Evolutionary conservation across 179 eudicot genomes (phyloP), one percentile per base, ranked within the genome.

Genomic region (Amaranthus tricolor): DNA sequence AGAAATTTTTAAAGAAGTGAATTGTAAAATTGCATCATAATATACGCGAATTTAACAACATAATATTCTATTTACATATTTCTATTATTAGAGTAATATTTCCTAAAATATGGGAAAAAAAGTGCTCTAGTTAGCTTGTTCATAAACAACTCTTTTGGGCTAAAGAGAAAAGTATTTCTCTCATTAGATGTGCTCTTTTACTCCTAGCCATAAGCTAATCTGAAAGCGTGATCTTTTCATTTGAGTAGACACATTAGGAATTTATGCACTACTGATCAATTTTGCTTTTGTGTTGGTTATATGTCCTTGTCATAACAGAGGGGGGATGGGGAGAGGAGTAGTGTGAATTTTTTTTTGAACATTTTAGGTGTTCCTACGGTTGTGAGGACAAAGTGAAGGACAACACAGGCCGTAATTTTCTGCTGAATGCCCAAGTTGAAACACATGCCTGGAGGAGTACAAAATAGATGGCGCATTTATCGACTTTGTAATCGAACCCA

Each of bases 371-470:
- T 54, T 71, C 52, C 55, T 77, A 66, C 64, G 21, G 75, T 71
- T 71, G 52, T 52, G 9, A 71, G 65, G 80, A 53, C 71, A 47
- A 60, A 19, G 55, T 54, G 48, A 61, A 64, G 68, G 64, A 72
- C 73, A 76, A 31, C 74, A 66, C 62, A 40, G 68, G 54, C 20
- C 7, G 31, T 58, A 53, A 75, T 62, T 47, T 49, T 63, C 56
- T 73, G 72, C 43, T 13, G 44, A 73, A 55, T 77, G 59, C 78
- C 68, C 63, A 48, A 62, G 65, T 77, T 81, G 76, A 77, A 77
- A 74, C 40, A 31, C 40, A 31, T 31, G 40, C 40, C 40, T 31
- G 2, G 40, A 31, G 40, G 40, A 2, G 40, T 31, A 2, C 40
- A 31, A 31, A 2, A 31, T 31, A 31, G 40, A 31, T 4, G 40